These are phyloP conservation scores for Musa acuminata DNA, from an alignment of 176 grass and related monocot genomes.

Conservation along the genomic window DNA sequence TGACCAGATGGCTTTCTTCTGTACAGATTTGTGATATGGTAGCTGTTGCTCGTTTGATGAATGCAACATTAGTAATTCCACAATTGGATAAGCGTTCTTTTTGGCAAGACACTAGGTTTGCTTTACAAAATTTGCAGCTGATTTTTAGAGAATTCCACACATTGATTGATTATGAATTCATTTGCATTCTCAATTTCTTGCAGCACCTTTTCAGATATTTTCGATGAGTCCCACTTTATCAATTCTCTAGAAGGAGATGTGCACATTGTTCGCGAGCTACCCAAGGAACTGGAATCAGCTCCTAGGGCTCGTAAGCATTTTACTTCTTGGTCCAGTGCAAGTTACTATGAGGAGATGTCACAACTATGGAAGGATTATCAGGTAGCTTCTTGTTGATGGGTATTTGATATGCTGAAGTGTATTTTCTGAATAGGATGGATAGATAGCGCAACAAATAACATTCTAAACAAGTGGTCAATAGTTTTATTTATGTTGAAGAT, in stretches of 20 bases:
- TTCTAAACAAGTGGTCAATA: neutral
- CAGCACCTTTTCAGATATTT: constrained; percentile 84
- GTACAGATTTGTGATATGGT: constrained; percentile 91
- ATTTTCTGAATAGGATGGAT: neutral
- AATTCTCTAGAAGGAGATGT: constrained; percentile 80
- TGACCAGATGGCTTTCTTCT: neutral
- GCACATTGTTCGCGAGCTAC: constrained; percentile 50
- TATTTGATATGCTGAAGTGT: neutral
- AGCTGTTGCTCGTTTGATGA: constrained; percentile 80
- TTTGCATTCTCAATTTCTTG: neutral
- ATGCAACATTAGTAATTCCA: constrained; percentile 91
- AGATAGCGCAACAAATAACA: neutral
- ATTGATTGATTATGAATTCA: neutral
- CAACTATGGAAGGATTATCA: constrained; percentile 76
- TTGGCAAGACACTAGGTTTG: constrained; percentile 91
- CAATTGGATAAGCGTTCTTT: constrained; percentile 87
- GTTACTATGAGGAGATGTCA: constrained; percentile 64
- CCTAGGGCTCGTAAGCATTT: constrained; percentile 81
- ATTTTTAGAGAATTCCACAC: neutral
- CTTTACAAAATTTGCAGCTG: constrained; percentile 4
- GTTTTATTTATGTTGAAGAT: neutral
- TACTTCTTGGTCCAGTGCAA: constrained; percentile 77
- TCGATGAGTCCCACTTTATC: constrained; percentile 68
- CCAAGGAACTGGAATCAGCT: constrained; percentile 55
- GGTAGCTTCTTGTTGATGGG: constrained; percentile 28